phyloP scores from a whole-genome alignment of 768 basidiomycete species.

The Suillus subalutaceus region DNA sequence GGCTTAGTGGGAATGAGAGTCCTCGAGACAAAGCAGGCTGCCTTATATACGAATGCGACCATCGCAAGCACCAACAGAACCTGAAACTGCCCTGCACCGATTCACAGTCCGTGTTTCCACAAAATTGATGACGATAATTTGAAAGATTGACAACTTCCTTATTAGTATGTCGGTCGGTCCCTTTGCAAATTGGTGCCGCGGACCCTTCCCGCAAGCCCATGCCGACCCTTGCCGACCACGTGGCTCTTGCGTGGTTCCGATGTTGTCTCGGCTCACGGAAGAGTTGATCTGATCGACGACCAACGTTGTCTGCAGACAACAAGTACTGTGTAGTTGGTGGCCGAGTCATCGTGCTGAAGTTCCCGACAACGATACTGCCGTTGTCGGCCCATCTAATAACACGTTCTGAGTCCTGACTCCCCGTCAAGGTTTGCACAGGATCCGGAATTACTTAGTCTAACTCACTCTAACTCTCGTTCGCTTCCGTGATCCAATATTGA shows the following conservation, averaged over 20 bases:
- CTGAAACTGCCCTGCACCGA: constrained; percentile 9
- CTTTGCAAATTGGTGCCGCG: not conserved
- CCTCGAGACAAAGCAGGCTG: constrained; percentile 5
- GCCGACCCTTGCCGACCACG: not conserved
- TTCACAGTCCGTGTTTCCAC: constrained; percentile 5
- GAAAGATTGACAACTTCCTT: not conserved
- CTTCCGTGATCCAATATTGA: not conserved
- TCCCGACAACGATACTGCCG: not conserved
- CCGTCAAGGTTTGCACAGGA: constrained; percentile 8
- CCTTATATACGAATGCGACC: constrained; percentile 11
- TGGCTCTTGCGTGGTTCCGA: not conserved
- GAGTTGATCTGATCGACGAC: not conserved
- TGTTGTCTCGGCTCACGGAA: not conserved
- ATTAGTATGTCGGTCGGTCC: constrained; percentile 4
- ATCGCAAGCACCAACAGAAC: not conserved
- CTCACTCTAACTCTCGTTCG: not conserved
- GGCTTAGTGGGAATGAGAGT: not conserved
- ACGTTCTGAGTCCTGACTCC: not conserved
- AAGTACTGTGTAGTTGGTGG: not conserved
- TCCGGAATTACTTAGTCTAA: not conserved
- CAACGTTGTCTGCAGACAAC: not conserved
- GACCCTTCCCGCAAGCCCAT: not conserved
- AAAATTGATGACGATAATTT: constrained; percentile 7
- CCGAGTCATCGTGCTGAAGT: not conserved
- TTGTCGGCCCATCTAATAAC: not conserved